phyloP scores from a whole-genome alignment of 768 basidiomycete species.

The Cystobasidium ongulense region DNA sequence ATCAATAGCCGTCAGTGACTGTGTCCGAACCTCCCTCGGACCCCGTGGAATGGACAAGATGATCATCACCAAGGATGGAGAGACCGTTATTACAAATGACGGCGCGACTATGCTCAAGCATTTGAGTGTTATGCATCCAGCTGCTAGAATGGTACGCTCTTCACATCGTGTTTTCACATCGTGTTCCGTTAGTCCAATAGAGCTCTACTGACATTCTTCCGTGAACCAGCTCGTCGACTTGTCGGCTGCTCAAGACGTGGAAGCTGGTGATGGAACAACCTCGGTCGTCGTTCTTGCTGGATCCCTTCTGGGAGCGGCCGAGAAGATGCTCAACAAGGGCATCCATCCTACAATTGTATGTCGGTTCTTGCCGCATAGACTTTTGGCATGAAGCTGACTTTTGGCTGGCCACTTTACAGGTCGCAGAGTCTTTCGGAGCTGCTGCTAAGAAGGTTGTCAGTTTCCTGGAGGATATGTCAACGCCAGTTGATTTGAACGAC shows the following conservation, averaged over 20 bases:
- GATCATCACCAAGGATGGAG: slow-evolving; percentile 94
- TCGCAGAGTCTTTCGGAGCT: slow-evolving; percentile 88
- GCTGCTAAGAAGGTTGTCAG: slow-evolving; percentile 90
- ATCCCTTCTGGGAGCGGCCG: slow-evolving; percentile 81
- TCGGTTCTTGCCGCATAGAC: too few species aligned
- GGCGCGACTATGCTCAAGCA: slow-evolving; percentile 94
- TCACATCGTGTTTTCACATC: too few species aligned
- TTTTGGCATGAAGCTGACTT: neutral
- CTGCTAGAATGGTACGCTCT: slow-evolving; percentile 81
- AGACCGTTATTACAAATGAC: slow-evolving; percentile 97
- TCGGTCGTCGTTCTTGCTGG: slow-evolving; percentile 95
- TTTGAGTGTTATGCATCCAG: slow-evolving; percentile 92
- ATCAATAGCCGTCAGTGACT: slow-evolving; percentile 65
- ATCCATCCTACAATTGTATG: slow-evolving; percentile 79
- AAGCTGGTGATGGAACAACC: slow-evolving; percentile 97
- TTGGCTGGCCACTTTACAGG: slow-evolving; percentile 42
- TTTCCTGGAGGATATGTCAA: slow-evolving; percentile 82
- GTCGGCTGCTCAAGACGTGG: slow-evolving; percentile 93
- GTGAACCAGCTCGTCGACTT: slow-evolving; percentile 94
- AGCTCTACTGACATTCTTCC: too few species aligned
- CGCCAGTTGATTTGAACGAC: slow-evolving; percentile 83
- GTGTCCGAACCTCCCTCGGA: slow-evolving; percentile 87
- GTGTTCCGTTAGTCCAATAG: too few species aligned
- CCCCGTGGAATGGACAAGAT: slow-evolving; percentile 90
- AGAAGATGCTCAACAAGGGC: slow-evolving; percentile 84